Base-by-base conservation (phyloP, 306 rosid species). In the Trichosanthes truncata region DNA sequence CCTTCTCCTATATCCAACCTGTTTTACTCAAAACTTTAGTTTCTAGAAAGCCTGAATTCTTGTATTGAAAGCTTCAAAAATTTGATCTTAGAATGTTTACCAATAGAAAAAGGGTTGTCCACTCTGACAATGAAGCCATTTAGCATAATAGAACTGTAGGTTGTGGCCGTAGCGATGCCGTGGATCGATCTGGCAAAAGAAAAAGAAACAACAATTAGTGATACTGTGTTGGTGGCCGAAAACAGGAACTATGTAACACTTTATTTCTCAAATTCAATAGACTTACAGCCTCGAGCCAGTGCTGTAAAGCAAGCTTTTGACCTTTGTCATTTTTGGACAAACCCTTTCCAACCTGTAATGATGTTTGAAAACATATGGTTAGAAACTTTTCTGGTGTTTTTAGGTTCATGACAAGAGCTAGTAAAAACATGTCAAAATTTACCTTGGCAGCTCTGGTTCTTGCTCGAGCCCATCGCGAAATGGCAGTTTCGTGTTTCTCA, bases 1-100 rank as follows among this genome's bases (percentile, higher is more conserved):
- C 89, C 87, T 72, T 84, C 89, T 57, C 89, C 83, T 52, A 82
- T 72, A 74, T 87, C 89, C 84, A 87, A 59, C 89, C 89, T 87
- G 78, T 52, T 61, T 45, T 25, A 25, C 40, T 9, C 57, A 36
- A 25, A 40, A 41, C 36, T 21, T 78, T 36, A 77, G 55, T 6
- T 3, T 56, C 40, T 35, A 21, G 66, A 26, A 41, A 74, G 9
- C 17, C 62, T 17, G 18, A 74, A 51, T 2, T 36, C 21, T 55
- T 36, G 23, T 55, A 43, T 40, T 59, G 26, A 10, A 29, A 13
- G 41, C 41, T 5, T 38, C 35, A 43, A 40, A 45, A 17, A 7
- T 4, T 21, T 13, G 38, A 20, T 35, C 56, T 36, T 11, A 59
- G 51, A 76, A 46, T 56, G 23, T 17, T 25, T 81, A 86, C 89